These are phyloP conservation scores for Plasmodium vivax DNA, from an alignment of 169 alveolate species.

Conservation along the genomic window DNA sequence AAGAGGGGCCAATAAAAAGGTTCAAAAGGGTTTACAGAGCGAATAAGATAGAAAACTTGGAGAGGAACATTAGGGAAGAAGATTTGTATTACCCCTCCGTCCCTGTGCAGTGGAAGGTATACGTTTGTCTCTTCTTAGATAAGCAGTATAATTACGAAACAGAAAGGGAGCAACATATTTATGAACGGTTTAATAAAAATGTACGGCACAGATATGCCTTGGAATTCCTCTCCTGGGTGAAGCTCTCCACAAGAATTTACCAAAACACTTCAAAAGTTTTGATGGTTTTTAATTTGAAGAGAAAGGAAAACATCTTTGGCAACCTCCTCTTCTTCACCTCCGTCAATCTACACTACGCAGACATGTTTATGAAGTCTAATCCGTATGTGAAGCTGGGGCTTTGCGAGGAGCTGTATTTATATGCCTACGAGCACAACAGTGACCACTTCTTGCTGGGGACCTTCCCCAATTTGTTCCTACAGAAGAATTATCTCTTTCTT, in stretches of 20 bases:
- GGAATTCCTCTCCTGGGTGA: conserved; percentile 75
- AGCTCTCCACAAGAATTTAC: conserved; percentile 75
- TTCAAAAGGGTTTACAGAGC: conserved; percentile 34
- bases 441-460: conserved; percentile 76
- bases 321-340: conserved; percentile 75
- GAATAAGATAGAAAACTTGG: conserved; percentile 68
- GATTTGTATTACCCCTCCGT: conserved; percentile 77
- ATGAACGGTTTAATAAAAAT: conserved; percentile 42
- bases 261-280: conserved; percentile 72
- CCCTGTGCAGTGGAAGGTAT: conserved; percentile 76
- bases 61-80: conserved; percentile 76
- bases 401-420: conserved; percentile 67
- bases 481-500: conserved; percentile 24
- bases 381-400: conserved; percentile 76
- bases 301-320: conserved; percentile 48
- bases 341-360: conserved; percentile 76
- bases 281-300: conserved; percentile 45
- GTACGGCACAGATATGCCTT: conserved; percentile 70
- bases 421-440: conserved; percentile 42
- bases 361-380: conserved; percentile 62
- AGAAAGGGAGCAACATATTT: conserved; percentile 14
- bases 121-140: conserved; percentile 64
- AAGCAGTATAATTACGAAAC: conserved; percentile 66
- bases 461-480: conserved; percentile 42
- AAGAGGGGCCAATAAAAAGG: background rate